A percentile compares a stretch with the other conserved stretches of the same genome.
phyloP scores from a whole-genome alignment of 2,329 filamentous ascomycete genomes.

The Gliomastix tumulicola region DNA sequence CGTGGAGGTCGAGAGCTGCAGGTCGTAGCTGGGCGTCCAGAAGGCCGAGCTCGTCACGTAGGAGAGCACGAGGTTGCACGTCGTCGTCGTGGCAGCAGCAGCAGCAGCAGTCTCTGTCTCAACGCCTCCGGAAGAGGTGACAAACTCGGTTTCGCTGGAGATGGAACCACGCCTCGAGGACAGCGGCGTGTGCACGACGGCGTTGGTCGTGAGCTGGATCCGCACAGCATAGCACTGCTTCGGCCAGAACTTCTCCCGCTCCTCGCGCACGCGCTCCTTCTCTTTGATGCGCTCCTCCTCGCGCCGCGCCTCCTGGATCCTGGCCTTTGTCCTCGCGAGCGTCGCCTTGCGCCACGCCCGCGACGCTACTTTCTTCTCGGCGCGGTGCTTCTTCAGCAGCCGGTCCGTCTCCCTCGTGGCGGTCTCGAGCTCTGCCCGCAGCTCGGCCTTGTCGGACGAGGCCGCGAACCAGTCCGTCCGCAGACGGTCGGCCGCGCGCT shows the following conservation, averaged over 20 bases:
- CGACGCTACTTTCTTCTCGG: constrained; percentile 16
- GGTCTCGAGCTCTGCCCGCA: constrained; percentile 22
- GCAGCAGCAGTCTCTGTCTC: constrained; percentile 26
- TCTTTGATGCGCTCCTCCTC: constrained; percentile 30
- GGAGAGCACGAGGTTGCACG: constrained; percentile 44
- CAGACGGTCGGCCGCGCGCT: constrained; percentile 29
- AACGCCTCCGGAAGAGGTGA: constrained; percentile 18
- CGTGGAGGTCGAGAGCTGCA: constrained; percentile 49
- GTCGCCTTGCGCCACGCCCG: constrained; percentile 22
- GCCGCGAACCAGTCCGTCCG: constrained; percentile 32
- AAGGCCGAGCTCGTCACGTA: constrained; percentile 52
- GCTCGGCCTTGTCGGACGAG: constrained; percentile 17
- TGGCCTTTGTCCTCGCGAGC: constrained; percentile 26
- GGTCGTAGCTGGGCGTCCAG: constrained; percentile 56
- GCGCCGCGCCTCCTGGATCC: constrained; percentile 23
- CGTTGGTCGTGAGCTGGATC: constrained; percentile 40
- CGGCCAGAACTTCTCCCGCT: constrained; percentile 42
- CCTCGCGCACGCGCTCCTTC: constrained; percentile 31
- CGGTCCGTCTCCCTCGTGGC: constrained; percentile 21
- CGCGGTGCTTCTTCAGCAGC: constrained; percentile 17
- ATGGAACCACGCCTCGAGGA: constrained; percentile 43
- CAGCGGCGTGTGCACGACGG: constrained; percentile 24
- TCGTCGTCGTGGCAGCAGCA: constrained; percentile 7
- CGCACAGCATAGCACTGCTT: constrained; percentile 39
- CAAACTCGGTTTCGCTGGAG: constrained; percentile 45